Percentiles rank a stretch among this genome's conserved stretches.
Conservation (phyloP, 768 basidiomycete genomes). For the Leccinum aurantiacum region DNA sequence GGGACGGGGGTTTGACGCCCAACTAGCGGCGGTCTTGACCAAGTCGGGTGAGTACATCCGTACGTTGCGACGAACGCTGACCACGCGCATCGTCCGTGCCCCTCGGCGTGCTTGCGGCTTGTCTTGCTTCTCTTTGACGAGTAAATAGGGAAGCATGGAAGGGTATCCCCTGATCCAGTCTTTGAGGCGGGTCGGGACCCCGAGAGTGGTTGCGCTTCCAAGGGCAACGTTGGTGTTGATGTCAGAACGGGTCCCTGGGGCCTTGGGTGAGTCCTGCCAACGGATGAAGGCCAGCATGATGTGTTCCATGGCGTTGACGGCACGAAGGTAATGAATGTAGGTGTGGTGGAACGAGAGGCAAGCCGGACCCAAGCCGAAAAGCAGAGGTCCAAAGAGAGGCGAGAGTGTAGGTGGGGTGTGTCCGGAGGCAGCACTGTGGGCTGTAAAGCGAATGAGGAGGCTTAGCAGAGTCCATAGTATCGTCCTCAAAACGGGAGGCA, state of each 20-base stretch:
- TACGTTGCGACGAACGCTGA: slow-evolving; percentile 77
- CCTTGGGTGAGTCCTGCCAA: slow-evolving; percentile 63
- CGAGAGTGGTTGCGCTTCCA: slow-evolving; percentile 56
- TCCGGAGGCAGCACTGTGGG: slow-evolving; percentile 81
- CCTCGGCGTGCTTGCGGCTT: slow-evolving; percentile 71
- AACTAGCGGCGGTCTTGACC: slow-evolving; percentile 59
- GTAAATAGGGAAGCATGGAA: slow-evolving; percentile 66
- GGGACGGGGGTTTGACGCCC: slow-evolving; percentile 41
- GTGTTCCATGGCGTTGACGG: slow-evolving; percentile 89
- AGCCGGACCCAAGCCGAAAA: slow-evolving; percentile 75
- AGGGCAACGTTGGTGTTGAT: slow-evolving; percentile 37
- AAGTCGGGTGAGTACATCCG: slow-evolving; percentile 87
- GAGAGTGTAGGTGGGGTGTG: slow-evolving; percentile 91
- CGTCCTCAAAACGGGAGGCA: slow-evolving; percentile 54
- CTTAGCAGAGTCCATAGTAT: slow-evolving; percentile 71
- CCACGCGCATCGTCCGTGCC: slow-evolving; percentile 72
- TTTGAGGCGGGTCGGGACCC: slow-evolving; percentile 82
- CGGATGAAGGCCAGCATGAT: slow-evolving; percentile 89
- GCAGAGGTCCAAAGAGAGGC: slow-evolving; percentile 82
- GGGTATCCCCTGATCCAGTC: slow-evolving; percentile 93
- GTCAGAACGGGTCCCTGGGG: slow-evolving; percentile 27
- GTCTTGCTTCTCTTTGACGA: slow-evolving; percentile 44
- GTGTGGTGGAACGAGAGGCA: slow-evolving; percentile 53
- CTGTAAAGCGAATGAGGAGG: slow-evolving; percentile 80
- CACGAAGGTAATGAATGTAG: slow-evolving; percentile 73